Evolutionary conservation across 1,139 yeast genomes (phyloP), one percentile per base, ranked within the genome.

Genomic region (Candida pseudocylindracea): DNA sequence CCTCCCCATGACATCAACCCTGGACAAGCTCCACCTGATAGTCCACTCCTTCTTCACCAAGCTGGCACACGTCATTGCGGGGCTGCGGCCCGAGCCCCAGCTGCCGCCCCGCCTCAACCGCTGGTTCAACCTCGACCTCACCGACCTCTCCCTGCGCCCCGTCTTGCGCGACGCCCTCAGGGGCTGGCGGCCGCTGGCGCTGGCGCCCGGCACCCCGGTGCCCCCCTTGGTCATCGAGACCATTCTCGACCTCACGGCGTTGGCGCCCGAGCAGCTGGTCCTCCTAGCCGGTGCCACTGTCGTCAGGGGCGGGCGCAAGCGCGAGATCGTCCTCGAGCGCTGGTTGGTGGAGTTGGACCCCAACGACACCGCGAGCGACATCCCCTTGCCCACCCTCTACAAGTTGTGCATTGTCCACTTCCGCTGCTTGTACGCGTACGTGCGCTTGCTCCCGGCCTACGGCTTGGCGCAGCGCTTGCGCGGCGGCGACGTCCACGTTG

Each of bases 201-300:
- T 24, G 20, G 32, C 27, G 12, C 20, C 20, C 20, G 20, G 20
- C 20, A 6, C 20, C 6, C 39, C 53, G 26, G 42, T 49, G 29
- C 83, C 92, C 2, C 93, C 94, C 2, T 60, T 88, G 52, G 79
- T 85, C 24, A 63, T 88, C 28, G 98, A 88, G 47, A 74, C 91
- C 0, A 78, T 63, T 41, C 57, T 88, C 35, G 94, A 85, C 48
- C 48, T 85, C 35, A 55, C 67, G 8, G 6, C 6, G 20, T 15
- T 15, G 20, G 51, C 71, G 2, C 64, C 66, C 31, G 83, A 78
- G 40, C 59, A 73, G 10, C 60, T 83, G 31, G 64, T 72, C 32
- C 45, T 75, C 30, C 50, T 57, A 28, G 72, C 68, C 36, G 85
- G 68, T 35, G 47, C 52, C 8, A 55, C 59, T 28, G 71, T 69